These are phyloP conservation scores for Aureobasidium sp. DNA, from an alignment of 2,329 filamentous ascomycete species.

Conservation along the genomic window DNA sequence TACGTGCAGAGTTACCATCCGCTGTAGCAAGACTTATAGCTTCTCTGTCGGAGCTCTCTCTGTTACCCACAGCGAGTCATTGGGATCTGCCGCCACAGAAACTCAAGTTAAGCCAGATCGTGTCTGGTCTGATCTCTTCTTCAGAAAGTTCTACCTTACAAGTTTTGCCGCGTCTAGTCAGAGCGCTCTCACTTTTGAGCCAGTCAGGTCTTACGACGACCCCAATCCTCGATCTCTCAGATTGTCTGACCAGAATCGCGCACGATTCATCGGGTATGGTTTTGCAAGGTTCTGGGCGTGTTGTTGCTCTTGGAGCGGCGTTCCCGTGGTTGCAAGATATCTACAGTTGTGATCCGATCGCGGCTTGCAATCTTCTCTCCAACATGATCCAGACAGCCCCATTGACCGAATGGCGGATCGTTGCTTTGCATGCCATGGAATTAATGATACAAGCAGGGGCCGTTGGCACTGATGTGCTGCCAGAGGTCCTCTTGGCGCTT, in stretches of 20 bases:
- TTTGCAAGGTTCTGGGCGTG: slow-evolving; percentile 33
- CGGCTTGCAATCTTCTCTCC: not conserved
- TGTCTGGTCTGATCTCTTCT: slow-evolving; percentile 18
- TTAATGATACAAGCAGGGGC: slow-evolving; percentile 15
- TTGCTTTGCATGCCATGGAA: slow-evolving; percentile 32
- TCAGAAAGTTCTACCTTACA: slow-evolving; percentile 21
- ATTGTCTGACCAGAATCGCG: slow-evolving; percentile 25
- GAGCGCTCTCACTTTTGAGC: slow-evolving; percentile 16
- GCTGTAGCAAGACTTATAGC: slow-evolving; percentile 17
- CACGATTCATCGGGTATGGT: slow-evolving; percentile 32
- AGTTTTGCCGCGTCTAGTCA: slow-evolving; percentile 18
- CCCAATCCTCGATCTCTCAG: slow-evolving; percentile 12
- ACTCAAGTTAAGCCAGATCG: not conserved
- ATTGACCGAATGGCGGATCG: slow-evolving; percentile 36
- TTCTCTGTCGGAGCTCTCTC: slow-evolving; percentile 16
- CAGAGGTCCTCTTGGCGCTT: slow-evolving; percentile 18
- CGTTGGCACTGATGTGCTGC: slow-evolving; percentile 11
- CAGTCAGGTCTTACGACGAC: not conserved
- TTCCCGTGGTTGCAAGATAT: slow-evolving; percentile 17
- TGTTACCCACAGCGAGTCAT: not conserved
- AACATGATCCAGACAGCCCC: slow-evolving; percentile 17
- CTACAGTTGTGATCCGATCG: not conserved
- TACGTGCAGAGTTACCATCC: slow-evolving; percentile 23
- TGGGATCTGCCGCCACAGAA: not conserved
- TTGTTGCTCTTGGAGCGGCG: slow-evolving; percentile 34